phyloP scores from a whole-genome alignment of 2,329 filamentous ascomycete species.

The Aspergillus fischeri region DNA sequence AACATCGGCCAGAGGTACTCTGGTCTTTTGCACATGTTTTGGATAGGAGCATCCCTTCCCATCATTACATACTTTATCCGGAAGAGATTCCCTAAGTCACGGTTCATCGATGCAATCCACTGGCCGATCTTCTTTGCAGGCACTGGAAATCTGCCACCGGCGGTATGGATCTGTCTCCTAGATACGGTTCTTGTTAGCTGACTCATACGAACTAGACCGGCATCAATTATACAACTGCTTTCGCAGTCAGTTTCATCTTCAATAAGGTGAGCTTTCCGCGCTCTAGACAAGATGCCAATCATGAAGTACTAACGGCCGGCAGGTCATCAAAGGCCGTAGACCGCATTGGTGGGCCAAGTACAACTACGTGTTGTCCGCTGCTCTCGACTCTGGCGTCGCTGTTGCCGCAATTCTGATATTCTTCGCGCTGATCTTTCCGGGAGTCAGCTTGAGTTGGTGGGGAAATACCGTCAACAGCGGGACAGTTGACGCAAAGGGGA shows the following conservation, averaged over 20 bases:
- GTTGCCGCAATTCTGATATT: constrained; percentile 36
- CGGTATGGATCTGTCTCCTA: constrained; percentile 3
- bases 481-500: constrained; percentile 35
- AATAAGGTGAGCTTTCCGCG: constrained; percentile 21
- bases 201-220: constrained; percentile 12
- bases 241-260: constrained; percentile 30
- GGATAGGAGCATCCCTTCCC: constrained; percentile 43
- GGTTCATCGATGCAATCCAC: constrained; percentile 16
- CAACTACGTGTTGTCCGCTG: constrained; percentile 35
- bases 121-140: constrained; percentile 24
- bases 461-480: constrained; percentile 27
- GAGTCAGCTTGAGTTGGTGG: constrained; percentile 28
- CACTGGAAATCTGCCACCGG: constrained; percentile 23
- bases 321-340: constrained; percentile 14
- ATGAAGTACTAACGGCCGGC: not conserved
- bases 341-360: constrained; percentile 22
- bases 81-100: constrained; percentile 54
- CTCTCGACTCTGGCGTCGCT: constrained; percentile 31
- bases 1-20: constrained; percentile 44
- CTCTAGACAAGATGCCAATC: not conserved
- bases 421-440: constrained; percentile 33
- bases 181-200: not conserved
- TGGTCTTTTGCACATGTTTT: constrained; percentile 47
- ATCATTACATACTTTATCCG: constrained; percentile 50
- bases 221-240: constrained; percentile 22